Evolutionary conservation across 257 asterid species (phyloP).

Genomic region (Ilex asprella): DNA sequence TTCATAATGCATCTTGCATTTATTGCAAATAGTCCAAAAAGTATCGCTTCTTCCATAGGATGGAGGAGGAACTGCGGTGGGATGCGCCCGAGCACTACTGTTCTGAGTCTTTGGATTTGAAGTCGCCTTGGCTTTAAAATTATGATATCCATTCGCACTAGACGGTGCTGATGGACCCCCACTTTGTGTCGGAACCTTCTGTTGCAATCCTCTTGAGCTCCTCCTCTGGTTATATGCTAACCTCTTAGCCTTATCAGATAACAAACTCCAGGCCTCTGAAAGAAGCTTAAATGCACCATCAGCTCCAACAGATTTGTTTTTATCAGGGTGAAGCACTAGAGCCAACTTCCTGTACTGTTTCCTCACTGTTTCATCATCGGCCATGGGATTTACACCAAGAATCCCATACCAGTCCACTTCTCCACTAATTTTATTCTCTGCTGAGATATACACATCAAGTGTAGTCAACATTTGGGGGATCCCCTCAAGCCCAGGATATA

Average conservation of each 20-base stretch:
- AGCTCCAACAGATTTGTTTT: slow-evolving; percentile 56
- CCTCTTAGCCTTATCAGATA: slow-evolving; percentile 60
- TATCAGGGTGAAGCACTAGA: slow-evolving; percentile 79
- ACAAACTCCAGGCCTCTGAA: slow-evolving; percentile 66
- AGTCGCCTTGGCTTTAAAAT: slow-evolving; percentile 21
- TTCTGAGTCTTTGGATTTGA: slow-evolving; percentile 33
- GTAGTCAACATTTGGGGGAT: slow-evolving; percentile 53
- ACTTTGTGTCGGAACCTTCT: slow-evolving; percentile 31
- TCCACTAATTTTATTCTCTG: slow-evolving; percentile 55
- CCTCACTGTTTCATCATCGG: slow-evolving; percentile 53
- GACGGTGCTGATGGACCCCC: slow-evolving; percentile 46
- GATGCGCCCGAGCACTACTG: slow-evolving; percentile 14
- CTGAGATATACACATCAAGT: slow-evolving; percentile 50
- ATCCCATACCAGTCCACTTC: slow-evolving; percentile 73
- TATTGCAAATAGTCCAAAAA: slow-evolving; percentile 72
- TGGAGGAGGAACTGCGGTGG: slow-evolving; percentile 30
- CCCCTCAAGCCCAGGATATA: slow-evolving; percentile 57
- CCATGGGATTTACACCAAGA: slow-evolving; percentile 54
- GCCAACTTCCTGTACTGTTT: slow-evolving; percentile 69
- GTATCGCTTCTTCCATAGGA: slow-evolving; percentile 44
- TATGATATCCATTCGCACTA: slow-evolving; percentile 44
- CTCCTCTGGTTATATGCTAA: slow-evolving; percentile 56
- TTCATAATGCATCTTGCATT: slow-evolving; percentile 74
- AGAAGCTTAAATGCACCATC: slow-evolving; percentile 68
- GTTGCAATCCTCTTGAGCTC: slow-evolving; percentile 36